These are phyloP conservation scores for Pseudopediastrum boryanum DNA, from an alignment of 139 green algal species.

Conservation along the genomic window DNA sequence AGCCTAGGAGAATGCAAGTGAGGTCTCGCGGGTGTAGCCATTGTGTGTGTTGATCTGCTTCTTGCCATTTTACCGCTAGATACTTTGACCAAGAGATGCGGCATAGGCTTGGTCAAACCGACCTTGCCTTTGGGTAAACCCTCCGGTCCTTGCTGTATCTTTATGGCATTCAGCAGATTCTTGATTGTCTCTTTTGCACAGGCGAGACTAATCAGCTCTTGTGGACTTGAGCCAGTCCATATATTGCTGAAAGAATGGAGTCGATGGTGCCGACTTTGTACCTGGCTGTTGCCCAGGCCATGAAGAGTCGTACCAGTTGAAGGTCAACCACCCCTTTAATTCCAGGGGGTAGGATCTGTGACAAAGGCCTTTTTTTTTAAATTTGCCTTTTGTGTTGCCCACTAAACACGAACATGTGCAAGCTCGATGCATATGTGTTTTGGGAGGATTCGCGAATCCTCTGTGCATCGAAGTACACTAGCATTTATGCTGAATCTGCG, in stretches of 20 bases:
- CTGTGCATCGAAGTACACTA: not conserved
- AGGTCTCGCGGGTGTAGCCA: not conserved
- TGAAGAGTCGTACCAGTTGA: conserved; percentile 3
- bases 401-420: not conserved
- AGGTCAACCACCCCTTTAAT: not conserved
- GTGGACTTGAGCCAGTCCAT: conserved; percentile 3
- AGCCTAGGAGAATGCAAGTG: not conserved
- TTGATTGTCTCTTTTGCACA: not conserved
- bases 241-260: not conserved
- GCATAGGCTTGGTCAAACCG: not conserved
- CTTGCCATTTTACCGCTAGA: not conserved
- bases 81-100: not conserved
- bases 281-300: not conserved
- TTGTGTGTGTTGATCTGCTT: not conserved
- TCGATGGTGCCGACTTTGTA: conserved; percentile 20
- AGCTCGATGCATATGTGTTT: not conserved
- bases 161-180: not conserved
- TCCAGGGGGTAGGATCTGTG: not conserved
- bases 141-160: not conserved
- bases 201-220: not conserved
- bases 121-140: not conserved
- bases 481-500: not conserved
- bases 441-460: not conserved
- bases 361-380: not conserved
- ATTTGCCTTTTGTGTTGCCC: too few relatives aligned